Conservation (phyloP, 257 asterid species). For the Cordia subcordata region DNA sequence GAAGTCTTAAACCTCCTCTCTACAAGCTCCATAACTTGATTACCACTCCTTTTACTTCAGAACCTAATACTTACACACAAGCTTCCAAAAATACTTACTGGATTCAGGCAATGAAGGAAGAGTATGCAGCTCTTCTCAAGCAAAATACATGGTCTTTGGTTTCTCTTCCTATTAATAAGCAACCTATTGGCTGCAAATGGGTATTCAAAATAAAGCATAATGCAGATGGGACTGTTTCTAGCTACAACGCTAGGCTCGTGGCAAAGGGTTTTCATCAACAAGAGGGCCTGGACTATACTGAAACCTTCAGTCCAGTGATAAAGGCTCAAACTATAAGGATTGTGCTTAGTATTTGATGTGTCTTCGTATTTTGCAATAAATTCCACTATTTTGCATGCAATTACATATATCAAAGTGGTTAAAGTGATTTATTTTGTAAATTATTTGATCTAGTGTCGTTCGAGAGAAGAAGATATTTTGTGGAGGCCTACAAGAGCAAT, state of each 20-base stretch:
- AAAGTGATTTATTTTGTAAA: no score
- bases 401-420: no score
- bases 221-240: no score
- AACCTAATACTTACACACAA: neutral
- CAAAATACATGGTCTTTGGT: neutral
- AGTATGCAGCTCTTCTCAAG: neutral
- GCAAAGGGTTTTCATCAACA: conserved; percentile 3
- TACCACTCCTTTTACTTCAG: neutral
- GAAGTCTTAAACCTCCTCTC: no score
- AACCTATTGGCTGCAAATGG: neutral
- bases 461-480: no score
- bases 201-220: no score
- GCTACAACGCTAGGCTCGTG: neutral
- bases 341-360: no score
- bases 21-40: neutral
- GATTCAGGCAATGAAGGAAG: neutral
- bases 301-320: neutral
- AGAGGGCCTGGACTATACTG: neutral
- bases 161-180: neutral
- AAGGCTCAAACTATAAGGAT: neutral
- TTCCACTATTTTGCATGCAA: no score
- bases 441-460: no score
- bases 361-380: no score
- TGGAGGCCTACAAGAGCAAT: no score
- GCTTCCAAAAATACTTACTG: neutral